phyloP scores from a whole-genome alignment of 371 early-diverging fungal genomes.

The Mucor racemosus region DNA sequence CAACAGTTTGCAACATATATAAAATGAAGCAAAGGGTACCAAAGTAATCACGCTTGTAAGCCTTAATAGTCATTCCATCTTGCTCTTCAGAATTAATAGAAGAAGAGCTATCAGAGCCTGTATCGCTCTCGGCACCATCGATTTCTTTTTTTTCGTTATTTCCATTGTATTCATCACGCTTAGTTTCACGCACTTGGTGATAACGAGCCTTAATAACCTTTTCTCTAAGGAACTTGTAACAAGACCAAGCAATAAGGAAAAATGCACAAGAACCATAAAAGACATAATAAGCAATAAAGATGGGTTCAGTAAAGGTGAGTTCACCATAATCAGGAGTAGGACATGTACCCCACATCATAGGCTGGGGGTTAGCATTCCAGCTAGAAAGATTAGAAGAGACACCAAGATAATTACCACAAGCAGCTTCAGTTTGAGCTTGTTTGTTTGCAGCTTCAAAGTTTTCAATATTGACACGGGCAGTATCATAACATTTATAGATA shows the following conservation, averaged over 20 bases:
- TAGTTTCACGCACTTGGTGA: constrained; percentile 14
- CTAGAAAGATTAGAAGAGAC: constrained; percentile 28
- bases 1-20: constrained; percentile 42
- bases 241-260: constrained; percentile 55
- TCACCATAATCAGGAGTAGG: constrained; percentile 52
- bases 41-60: constrained; percentile 39
- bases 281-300: constrained; percentile 53
- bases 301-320: constrained; percentile 45
- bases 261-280: constrained; percentile 67
- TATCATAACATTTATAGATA: constrained; percentile 36
- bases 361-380: constrained; percentile 43
- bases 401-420: constrained; percentile 45
- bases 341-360: constrained; percentile 60
- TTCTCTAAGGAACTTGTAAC: constrained; percentile 60
- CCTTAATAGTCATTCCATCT: constrained; percentile 45
- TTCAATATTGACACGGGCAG: constrained; percentile 35
- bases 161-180: constrained; percentile 10
- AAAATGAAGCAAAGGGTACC: constrained; percentile 33
- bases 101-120: neutral
- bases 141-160: constrained; percentile 1
- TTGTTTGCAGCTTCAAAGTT: constrained; percentile 51
- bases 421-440: constrained; percentile 38
- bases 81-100: constrained; percentile 16
- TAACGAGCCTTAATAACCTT: constrained; percentile 21
- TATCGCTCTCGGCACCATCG: neutral